Conservation (phyloP, 192 early-diverging fungal genomes). For the Rhizophagus clarus region DNA sequence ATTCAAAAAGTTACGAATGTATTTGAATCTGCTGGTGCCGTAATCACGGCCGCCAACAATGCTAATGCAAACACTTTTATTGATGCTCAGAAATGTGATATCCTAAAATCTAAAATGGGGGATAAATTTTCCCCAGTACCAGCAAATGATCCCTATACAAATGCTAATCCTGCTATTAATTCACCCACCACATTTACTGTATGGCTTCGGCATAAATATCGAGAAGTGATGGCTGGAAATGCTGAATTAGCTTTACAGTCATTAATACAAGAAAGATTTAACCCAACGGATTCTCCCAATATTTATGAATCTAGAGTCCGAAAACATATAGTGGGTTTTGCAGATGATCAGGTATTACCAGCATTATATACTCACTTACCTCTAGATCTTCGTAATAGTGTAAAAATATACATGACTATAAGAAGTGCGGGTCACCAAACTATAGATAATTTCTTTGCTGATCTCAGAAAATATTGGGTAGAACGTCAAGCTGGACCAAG, state of each 20-base stretch:
- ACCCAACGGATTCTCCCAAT: no score
- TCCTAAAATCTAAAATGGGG: neutral
- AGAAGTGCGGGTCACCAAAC: no score
- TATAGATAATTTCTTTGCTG: neutral
- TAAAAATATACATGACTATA: no score
- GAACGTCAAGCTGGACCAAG: neutral
- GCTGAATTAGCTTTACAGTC: no score
- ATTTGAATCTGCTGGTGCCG: neutral
- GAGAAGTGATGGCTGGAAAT: neutral
- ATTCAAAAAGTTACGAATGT: neutral
- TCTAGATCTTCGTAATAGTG: neutral
- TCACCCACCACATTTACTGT: neutral
- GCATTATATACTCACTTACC: no score
- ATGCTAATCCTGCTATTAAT: neutral
- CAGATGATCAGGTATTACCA: neutral
- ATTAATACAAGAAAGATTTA: no score
- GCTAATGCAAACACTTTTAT: neutral
- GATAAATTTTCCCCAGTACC: slow-evolving; percentile 3
- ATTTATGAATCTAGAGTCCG: no score
- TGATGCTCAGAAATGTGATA: neutral
- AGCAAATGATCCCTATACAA: neutral
- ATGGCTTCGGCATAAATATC: neutral
- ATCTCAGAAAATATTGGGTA: neutral
- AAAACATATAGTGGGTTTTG: neutral
- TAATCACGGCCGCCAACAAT: neutral